Base-by-base conservation (phyloP, 139 green algal genomes). In the Picochlorum sp. region DNA sequence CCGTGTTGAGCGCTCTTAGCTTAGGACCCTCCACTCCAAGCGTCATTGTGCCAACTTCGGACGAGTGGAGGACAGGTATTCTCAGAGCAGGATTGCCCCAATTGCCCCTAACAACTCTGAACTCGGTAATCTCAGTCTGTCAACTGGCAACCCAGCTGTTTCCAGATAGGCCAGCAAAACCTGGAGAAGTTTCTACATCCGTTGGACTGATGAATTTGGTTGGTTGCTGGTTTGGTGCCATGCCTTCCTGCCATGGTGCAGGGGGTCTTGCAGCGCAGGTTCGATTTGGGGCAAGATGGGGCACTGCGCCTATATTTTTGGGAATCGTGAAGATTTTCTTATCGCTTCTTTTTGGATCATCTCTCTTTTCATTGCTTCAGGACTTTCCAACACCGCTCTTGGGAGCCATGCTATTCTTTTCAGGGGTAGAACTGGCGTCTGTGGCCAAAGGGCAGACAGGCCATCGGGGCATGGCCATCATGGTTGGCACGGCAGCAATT, bases 221-320 rank as follows among this genome's bases (percentile, higher is more conserved):
- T 5, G 85, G 81, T 4, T 67, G 70, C 56, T 90, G 83, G 81
- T 75, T 87, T 53, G 86, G 86, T 6, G 78, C 74, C 26, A 82
- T 92, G 76, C 86, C 84, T 12, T 78, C 55, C 49, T 94, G 84
- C 65, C 81, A 89, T 56, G 86, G 84, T 7, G 76, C 83, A 0
- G 86, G 86, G 7, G 84, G 84, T 1, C 65, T 92, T 20, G 83
- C 83, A 29, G 86, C 79, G 4, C 85, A 90, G 70, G 68, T 78
- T 26, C 73, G 73, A 59, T 91, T 91, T 50, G 86, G 86, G 1
- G 86, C 82, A 3, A 55, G 76, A 20, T 69, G 54, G 7, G 84
- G 85, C 5, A 69, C 61, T 2, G 81, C 86, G 9, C 71, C 80
- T 5, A 35, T 89, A 18, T 68, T 92, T 10, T 72, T 94, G 28